These are phyloP conservation scores for Cucumis melo DNA, from an alignment of 306 rosid species.

Conservation along the genomic window DNA sequence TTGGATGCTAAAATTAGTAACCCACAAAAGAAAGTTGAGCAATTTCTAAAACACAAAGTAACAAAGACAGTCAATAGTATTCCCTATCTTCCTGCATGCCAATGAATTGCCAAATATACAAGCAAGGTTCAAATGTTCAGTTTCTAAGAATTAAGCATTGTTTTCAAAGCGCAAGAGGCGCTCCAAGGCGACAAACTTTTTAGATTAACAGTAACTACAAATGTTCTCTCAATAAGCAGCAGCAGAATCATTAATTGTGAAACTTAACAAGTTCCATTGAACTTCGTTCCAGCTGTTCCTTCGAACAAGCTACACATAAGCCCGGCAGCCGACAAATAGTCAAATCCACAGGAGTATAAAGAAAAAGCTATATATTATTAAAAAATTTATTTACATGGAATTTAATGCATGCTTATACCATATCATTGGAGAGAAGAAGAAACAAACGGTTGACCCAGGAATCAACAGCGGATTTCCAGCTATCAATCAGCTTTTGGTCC, in stretches of 20 bases:
- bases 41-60: neutral
- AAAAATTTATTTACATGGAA: neutral
- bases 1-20: conserved; percentile 11
- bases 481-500: conserved; percentile 21
- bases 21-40: neutral
- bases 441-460: conserved; percentile 55
- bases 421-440: conserved; percentile 24
- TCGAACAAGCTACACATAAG: neutral
- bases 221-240: neutral
- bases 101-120: neutral
- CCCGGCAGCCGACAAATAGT: neutral
- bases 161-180: too few relatives aligned
- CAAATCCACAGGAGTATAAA: neutral
- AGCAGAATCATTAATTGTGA: neutral
- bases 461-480: conserved; percentile 58
- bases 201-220: neutral
- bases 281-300: neutral
- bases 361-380: neutral
- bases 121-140: conserved; percentile 1
- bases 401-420: conserved; percentile 26
- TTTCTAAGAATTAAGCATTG: neutral
- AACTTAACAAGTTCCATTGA: neutral
- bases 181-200: neutral
- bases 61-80: neutral
- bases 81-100: neutral